Base-by-base conservation (phyloP, 139 green algal genomes). In the Tetraselmis striata region DNA sequence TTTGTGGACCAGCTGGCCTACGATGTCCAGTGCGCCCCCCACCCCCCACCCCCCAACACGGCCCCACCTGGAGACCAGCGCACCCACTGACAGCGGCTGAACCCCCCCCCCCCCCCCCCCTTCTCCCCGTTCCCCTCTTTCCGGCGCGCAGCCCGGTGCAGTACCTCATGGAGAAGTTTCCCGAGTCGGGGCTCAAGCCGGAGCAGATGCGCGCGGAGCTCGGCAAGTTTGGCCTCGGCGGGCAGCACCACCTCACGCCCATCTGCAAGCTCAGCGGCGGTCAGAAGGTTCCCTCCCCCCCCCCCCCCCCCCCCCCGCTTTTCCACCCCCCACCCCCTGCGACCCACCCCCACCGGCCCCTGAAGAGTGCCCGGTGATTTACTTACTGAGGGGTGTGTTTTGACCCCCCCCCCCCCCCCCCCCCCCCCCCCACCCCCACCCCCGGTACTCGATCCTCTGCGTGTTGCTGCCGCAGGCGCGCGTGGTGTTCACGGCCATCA, bases 1-100 rank as follows among this genome's bases (percentile, higher is more conserved):
- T 99, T 99, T 92, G 96, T 99, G 75, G 97, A 99, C 86, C 92
- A 95, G 1, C 91, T 99, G 25, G 82, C 86, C 0, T 94, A 98
- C 82, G 95, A 99, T 81, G 45, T 67, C 11, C 45, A 67, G 45
- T 67, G 45, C 5, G 45, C 45, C 18, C 45, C 45, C 45, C 5
- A 5, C 45, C 5, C 45, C 45, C 78, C n/a, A 22, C 74, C 26
- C 23, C 74, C 74, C 58, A 74, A 74, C n/a, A n/a, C n/a, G n/a
- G n/a, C n/a, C n/a, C n/a, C n/a, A n/a, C n/a, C n/a, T n/a, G n/a
- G n/a, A n/a, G n/a, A n/a, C n/a, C n/a, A n/a, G n/a, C n/a, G n/a
- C n/a, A n/a, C n/a, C n/a, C n/a, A n/a, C n/a, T n/a, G n/a, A n/a
- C n/a, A n/a, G n/a, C n/a, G n/a, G n/a, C n/a, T n/a, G n/a, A n/a